Evolutionary conservation across 495 filamentous ascomycete species (phyloP).

Genomic region (Penicillium paradoxum): DNA sequence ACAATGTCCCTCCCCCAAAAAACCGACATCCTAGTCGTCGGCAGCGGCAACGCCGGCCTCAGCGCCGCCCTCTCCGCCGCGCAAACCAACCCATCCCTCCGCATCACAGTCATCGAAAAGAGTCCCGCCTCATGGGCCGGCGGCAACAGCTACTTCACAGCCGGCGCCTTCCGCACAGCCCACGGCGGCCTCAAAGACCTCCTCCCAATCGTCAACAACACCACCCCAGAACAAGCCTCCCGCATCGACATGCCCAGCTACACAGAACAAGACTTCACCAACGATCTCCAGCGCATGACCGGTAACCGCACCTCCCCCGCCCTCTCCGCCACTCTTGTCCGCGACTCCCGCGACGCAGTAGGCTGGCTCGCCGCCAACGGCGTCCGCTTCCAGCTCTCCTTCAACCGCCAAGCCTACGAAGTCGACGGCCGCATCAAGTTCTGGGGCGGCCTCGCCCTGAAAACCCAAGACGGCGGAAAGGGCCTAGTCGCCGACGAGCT

Average conservation of each 20-base stretch:
- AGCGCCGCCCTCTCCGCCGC: constrained; percentile 48
- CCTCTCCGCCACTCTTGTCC: constrained; percentile 41
- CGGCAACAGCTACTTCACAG: constrained; percentile 56
- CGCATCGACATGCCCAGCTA: constrained; percentile 46
- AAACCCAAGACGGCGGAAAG: constrained; percentile 53
- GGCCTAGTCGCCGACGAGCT: constrained; percentile 48
- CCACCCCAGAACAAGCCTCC: constrained; percentile 24
- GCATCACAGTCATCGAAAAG: constrained; percentile 50
- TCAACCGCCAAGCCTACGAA: constrained; percentile 57
- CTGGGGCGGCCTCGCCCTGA: constrained; percentile 56
- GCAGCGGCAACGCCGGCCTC: constrained; percentile 57
- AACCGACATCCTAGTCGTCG: constrained; percentile 50
- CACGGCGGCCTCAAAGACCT: constrained; percentile 45
- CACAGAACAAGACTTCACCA: constrained; percentile 37
- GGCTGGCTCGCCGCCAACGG: constrained; percentile 53
- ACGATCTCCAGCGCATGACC: constrained; percentile 49
- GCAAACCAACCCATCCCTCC: constrained; percentile 27
- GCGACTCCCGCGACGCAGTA: constrained; percentile 41
- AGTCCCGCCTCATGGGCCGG: constrained; percentile 49
- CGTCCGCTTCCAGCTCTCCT: constrained; percentile 51
- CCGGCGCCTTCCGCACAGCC: constrained; percentile 49
- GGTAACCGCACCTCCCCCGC: constrained; percentile 40
- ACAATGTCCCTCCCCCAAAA: background rate
- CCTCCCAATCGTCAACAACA: constrained; percentile 45
- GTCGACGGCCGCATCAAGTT: constrained; percentile 53